Conservation (phyloP, 2,329 filamentous ascomycete species). For the Chaetomium globosum region DNA sequence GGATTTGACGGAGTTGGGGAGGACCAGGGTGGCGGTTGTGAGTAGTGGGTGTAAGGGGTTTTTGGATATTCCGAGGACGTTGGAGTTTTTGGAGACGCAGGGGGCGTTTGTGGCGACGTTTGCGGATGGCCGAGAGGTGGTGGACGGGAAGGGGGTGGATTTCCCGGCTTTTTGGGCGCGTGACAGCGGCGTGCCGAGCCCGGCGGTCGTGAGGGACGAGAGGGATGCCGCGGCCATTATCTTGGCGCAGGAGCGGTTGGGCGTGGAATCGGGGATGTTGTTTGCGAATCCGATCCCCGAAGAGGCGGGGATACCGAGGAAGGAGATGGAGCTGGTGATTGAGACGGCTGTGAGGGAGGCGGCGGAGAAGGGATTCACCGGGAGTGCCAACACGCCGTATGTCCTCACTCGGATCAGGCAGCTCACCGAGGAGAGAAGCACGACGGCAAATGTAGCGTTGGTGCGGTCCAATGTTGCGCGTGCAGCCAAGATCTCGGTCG, state of each 20-base stretch:
- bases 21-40: conserved; percentile 84
- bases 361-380: conserved; percentile 65
- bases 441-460: conserved; percentile 71
- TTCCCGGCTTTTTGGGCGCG: conserved; percentile 93
- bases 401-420: conserved; percentile 78
- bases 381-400: conserved; percentile 81
- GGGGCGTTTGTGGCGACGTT: conserved; percentile 87
- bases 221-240: conserved; percentile 88
- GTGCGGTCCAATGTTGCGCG: conserved; percentile 58
- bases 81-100: conserved; percentile 74
- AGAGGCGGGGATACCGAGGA: conserved; percentile 67
- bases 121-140: conserved; percentile 71
- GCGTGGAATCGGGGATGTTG: conserved; percentile 75
- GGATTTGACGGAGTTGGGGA: conserved; percentile 89
- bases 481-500: conserved; percentile 58
- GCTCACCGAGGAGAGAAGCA: conserved; percentile 70
- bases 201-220: conserved; percentile 72
- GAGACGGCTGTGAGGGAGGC: conserved; percentile 68
- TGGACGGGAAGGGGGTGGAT: conserved; percentile 60
- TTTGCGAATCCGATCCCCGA: conserved; percentile 88
- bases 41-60: conserved; percentile 95
- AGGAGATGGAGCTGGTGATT: conserved; percentile 71
- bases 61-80: conserved; percentile 83
- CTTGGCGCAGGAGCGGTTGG: conserved; percentile 71
- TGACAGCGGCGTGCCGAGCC: conserved; percentile 81